Conservation (phyloP, 192 early-diverging fungal genomes). For the Umbelopsis sp. region DNA sequence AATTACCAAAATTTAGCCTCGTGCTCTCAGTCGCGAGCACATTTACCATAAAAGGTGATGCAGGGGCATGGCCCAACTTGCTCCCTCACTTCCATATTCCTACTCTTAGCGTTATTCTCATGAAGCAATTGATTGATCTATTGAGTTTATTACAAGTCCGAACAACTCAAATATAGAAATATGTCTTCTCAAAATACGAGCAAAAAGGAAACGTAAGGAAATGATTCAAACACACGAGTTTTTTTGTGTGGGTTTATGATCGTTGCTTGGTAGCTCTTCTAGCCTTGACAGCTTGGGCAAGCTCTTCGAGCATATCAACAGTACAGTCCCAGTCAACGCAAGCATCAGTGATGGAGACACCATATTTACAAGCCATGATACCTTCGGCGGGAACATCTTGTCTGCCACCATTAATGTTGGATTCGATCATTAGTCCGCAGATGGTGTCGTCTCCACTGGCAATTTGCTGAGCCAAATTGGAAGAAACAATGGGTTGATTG, state of each 20-base stretch:
- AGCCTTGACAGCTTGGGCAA: constrained; percentile 75
- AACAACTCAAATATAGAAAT: no score
- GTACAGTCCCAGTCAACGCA: constrained; percentile 90
- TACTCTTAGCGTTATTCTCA: background rate
- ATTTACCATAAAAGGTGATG: constrained; percentile 18
- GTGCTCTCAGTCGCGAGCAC: constrained; percentile 11
- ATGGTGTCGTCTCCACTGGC: constrained; percentile 64
- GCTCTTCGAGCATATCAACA: constrained; percentile 68
- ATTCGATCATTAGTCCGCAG: constrained; percentile 96
- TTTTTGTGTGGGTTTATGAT: background rate
- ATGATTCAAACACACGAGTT: no score
- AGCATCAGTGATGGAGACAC: constrained; percentile 92
- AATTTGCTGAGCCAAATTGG: constrained; percentile 72
- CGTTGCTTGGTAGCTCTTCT: constrained; percentile 41
- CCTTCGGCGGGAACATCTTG: constrained; percentile 82
- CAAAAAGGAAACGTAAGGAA: no score
- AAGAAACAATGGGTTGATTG: constrained; percentile 81
- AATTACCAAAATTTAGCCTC: constrained; percentile 1
- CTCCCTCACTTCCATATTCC: constrained; percentile 4
- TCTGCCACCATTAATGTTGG: constrained; percentile 82
- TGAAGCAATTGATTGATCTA: background rate
- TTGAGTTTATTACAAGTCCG: no score
- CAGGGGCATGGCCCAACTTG: constrained; percentile 17
- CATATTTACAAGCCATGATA: constrained; percentile 71
- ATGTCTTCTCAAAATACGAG: no score